phyloP scores from a whole-genome alignment of 768 basidiomycete genomes.

The Psilocybe cubensis region DNA sequence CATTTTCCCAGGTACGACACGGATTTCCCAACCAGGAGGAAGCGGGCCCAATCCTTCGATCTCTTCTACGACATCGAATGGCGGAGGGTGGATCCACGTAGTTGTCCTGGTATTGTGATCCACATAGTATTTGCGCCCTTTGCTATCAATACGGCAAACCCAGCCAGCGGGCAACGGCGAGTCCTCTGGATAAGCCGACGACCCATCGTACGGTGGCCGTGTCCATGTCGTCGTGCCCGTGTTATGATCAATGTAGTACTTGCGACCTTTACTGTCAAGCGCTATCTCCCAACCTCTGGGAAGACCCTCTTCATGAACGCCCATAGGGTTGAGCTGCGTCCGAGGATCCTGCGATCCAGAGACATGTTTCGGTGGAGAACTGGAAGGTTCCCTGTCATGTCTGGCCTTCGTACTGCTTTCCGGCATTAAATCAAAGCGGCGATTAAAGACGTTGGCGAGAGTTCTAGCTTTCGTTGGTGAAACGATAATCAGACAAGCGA shows the following conservation, averaged over 20 bases:
- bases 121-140: constrained; percentile 24
- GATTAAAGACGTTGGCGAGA: too few species aligned
- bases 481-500: background rate
- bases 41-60: constrained; percentile 49
- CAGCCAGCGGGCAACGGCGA: constrained; percentile 22
- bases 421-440: background rate
- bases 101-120: constrained; percentile 28
- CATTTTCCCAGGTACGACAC: constrained; percentile 79
- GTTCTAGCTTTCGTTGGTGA: too few species aligned
- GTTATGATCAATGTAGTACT: constrained; percentile 88
- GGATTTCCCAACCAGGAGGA: constrained; percentile 86
- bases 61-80: constrained; percentile 27
- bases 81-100: constrained; percentile 26
- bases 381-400: background rate
- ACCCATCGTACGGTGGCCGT: constrained; percentile 32
- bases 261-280: constrained; percentile 52
- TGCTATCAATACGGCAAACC: constrained; percentile 23
- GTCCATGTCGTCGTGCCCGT: constrained; percentile 81
- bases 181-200: constrained; percentile 14
- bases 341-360: background rate
- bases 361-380: background rate
- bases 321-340: background rate
- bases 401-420: background rate
- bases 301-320: constrained; percentile 12
- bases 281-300: constrained; percentile 28